Base-by-base conservation (phyloP, 768 basidiomycete species). In the Suillus decipiens region DNA sequence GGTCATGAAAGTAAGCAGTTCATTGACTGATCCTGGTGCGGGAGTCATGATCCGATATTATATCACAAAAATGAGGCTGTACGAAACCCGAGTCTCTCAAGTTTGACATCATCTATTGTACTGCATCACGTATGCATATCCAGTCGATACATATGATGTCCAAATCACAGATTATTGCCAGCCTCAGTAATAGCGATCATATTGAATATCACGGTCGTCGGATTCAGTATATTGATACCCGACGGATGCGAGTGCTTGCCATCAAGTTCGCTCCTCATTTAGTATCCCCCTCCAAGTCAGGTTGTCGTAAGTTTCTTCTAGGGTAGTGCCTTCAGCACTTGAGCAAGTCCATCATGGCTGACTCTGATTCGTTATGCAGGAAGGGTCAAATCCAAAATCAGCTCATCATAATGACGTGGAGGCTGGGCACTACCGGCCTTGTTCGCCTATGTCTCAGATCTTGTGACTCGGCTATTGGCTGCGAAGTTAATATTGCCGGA, bases 1-100 rank as follows among this genome's bases (percentile, higher is more conserved):
- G 22, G 55, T 39, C 36, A 56, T 39, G 37, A 57, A 57, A 57
- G 51, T n/a, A 51, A 28, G 28, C 6, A 50, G 48, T 51, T 17
- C 50, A 11, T 51, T 33, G 2, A 51, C 50, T 15, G 28, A 50
- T 47, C n/a, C n/a, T 45, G 11, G 45, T 47, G 22, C 45, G n/a
- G 43, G n/a, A 45, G 11, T 12, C 47, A 51, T 34, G 51, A n/a
- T 53, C 51, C 51, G 33, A 53, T 34, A 47, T 51, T 24, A 48
- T 48, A 28, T 48, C 45, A 22, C 24, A 22, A 48, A n/a, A n/a
- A n/a, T 24, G 47, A 28, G 24, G 48, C 48, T 50, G 48, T 50
- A 24, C 45, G 11, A 6, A 22, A 22, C 43, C 19, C 47, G 15
- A 28, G 14, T 17, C 28, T 48, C 12, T 48, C 37, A 12, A 39